These are phyloP conservation scores for Aotearoamyces nothofagi DNA, from an alignment of 2,329 filamentous ascomycete genomes.

Conservation along the genomic window DNA sequence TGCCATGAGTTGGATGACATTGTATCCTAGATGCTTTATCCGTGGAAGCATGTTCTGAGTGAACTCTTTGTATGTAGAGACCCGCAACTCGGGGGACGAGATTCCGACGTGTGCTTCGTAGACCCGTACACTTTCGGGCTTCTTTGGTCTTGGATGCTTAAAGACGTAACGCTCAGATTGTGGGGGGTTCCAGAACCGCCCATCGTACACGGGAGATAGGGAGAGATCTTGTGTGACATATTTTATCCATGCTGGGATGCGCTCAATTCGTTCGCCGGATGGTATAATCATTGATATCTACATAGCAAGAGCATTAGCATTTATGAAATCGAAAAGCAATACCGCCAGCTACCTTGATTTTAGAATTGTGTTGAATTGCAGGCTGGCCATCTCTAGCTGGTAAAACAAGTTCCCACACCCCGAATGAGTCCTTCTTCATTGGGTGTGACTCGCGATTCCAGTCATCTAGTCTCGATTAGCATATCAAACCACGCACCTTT, in stretches of 20 bases:
- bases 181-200: slow-evolving; percentile 93
- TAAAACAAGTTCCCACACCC: slow-evolving; percentile 72
- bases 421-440: slow-evolving; percentile 77
- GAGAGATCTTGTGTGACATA: slow-evolving; percentile 87
- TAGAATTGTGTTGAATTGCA: slow-evolving; percentile 82
- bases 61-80: slow-evolving; percentile 96
- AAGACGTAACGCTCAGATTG: slow-evolving; percentile 62
- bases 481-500: slow-evolving; percentile 3
- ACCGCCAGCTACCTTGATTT: slow-evolving; percentile 66
- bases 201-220: slow-evolving; percentile 87
- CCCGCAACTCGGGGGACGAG: slow-evolving; percentile 74
- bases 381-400: slow-evolving; percentile 59
- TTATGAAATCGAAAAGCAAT: too few relatives aligned
- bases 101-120: slow-evolving; percentile 99
- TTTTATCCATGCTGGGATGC: slow-evolving; percentile 92
- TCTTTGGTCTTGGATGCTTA: slow-evolving; percentile 68
- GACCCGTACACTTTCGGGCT: slow-evolving; percentile 74
- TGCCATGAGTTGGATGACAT: slow-evolving; percentile 96
- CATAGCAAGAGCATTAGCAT: slow-evolving; percentile 2
- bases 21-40: slow-evolving; percentile 85
- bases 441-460: slow-evolving; percentile 75
- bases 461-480: slow-evolving; percentile 39
- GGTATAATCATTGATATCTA: slow-evolving; percentile 76
- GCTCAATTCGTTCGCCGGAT: slow-evolving; percentile 67
- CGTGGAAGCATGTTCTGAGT: slow-evolving; percentile 82